Base-by-base conservation (phyloP, 1,284 basidiomycete genomes). In the Cystobasidium pallidum region DNA sequence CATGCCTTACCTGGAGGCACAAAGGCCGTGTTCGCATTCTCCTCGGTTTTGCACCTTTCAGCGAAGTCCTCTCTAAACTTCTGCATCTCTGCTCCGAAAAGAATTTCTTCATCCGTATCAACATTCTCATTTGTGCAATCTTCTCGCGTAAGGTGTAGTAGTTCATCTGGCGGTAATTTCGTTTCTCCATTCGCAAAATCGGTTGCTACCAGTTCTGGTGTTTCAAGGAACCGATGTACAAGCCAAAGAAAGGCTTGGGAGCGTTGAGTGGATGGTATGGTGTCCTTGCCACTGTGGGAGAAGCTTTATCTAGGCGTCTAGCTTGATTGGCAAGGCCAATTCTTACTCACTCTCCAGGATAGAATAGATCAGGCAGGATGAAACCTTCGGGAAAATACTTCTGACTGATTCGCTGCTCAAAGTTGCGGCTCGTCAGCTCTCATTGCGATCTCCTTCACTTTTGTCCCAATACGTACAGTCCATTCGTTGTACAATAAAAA, bases 341-440 rank as follows among this genome's bases (percentile, higher is more conserved):
- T 24, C 3, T 36, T 45, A 66, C 78, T 39, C 28, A 78, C 77
- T 76, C 73, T 30, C 76, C 85, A 4, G 59, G 90, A 59, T 91
- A 84, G 80, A 93, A 92, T 45, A 93, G 83, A 80, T 92, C 91
- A 51, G 91, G 83, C 75, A 92, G 89, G 79, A 91, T 91, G 68
- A 90, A 80, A 3, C 84, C 84, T 24, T 86, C 83, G 57, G 91
- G 89, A 79, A 92, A 91, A 81, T 92, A 91, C 41, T 85, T 83
- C 67, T 83, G 83, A 58, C 88, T 86, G 52, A 91, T 83, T 64
- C 87, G 86, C 89, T 92, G 66, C 2, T 39, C 10, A 28, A 19
- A 66, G 15, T 47, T n/a, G n/a, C n/a, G n/a, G n/a, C n/a, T n/a
- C n/a, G n/a, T n/a, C n/a, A n/a, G n/a, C n/a, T n/a, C n/a, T n/a